These are phyloP conservation scores for Oryza punctata DNA, from an alignment of 176 grass and related monocot species.

Conservation along the genomic window DNA sequence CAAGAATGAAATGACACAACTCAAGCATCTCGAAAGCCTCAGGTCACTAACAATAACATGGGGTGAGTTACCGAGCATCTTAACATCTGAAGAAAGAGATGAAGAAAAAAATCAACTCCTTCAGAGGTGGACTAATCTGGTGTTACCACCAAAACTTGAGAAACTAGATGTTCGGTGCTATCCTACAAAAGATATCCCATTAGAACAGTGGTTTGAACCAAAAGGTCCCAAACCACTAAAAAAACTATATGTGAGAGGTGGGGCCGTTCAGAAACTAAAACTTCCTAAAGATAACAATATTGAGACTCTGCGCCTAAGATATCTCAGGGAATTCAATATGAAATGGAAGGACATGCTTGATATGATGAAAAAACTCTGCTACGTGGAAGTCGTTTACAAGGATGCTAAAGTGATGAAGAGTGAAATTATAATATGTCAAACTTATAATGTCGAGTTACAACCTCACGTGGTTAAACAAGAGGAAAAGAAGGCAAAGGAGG, in stretches of 20 bases:
- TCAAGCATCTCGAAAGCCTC: neutral
- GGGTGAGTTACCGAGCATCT: constrained; percentile 39
- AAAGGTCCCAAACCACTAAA: neutral
- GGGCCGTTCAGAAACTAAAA: neutral
- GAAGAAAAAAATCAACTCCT: neutral
- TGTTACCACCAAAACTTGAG: neutral
- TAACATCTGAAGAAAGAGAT: neutral
- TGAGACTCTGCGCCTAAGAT: constrained; percentile 37
- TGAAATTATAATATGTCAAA: neutral
- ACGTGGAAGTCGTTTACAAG: constrained; percentile 38
- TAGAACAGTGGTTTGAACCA: neutral
- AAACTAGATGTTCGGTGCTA: constrained; percentile 53
- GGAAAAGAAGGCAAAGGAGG: neutral
- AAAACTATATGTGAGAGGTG: constrained; percentile 52
- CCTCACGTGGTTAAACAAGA: neutral
- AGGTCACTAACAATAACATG: constrained; percentile 40
- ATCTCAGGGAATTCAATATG: neutral
- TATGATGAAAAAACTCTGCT: neutral
- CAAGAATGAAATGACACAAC: neutral
- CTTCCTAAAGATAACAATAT: neutral
- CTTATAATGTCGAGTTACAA: neutral
- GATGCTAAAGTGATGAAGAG: neutral
- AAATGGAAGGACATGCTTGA: accelerated
- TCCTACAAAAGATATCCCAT: neutral
- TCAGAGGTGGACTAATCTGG: neutral